Conservation (phyloP, 257 asterid genomes). For the Ilex aquifolium region DNA sequence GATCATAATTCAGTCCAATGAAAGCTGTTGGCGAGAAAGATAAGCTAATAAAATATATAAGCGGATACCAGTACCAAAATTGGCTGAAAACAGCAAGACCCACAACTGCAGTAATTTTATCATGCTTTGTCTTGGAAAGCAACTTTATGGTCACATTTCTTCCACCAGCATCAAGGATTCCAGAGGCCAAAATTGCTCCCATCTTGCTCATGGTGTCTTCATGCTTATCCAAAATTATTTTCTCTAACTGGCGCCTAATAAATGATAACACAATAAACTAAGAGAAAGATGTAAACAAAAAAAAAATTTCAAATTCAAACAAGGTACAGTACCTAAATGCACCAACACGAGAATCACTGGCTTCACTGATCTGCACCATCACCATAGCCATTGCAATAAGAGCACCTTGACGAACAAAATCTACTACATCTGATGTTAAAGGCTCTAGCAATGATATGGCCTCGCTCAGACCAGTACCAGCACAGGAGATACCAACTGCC, state of each 20-base stretch:
- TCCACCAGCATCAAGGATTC: conserved; percentile 96
- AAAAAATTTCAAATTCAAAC: not conserved
- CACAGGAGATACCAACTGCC: conserved; percentile 98
- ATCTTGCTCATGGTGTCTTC: conserved; percentile 98
- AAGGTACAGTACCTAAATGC: conserved; percentile 61
- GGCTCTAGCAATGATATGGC: conserved; percentile 96
- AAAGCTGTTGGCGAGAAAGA: conserved; percentile 98
- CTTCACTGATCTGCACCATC: conserved; percentile 89
- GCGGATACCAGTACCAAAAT: conserved; percentile 99
- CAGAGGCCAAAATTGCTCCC: conserved; percentile 96
- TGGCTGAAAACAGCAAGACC: conserved; percentile 97
- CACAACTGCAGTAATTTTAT: conserved; percentile 77
- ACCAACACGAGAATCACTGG: conserved; percentile 97
- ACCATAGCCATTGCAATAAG: conserved; percentile 99
- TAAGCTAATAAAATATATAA: conserved; percentile 77
- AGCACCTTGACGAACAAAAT: conserved; percentile 99
- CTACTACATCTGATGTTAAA: conserved; percentile 88
- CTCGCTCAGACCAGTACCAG: conserved; percentile 94
- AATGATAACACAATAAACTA: conserved; percentile 8
- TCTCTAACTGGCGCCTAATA: conserved; percentile 77
- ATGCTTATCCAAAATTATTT: conserved; percentile 82
- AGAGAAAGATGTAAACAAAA: not conserved
- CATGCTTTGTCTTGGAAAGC: conserved; percentile 82
- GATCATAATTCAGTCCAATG: conserved; percentile 79
- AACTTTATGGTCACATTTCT: conserved; percentile 81